Evolutionary conservation across 2,329 filamentous ascomycete species (phyloP).

Genomic region (Venturia carpophila): DNA sequence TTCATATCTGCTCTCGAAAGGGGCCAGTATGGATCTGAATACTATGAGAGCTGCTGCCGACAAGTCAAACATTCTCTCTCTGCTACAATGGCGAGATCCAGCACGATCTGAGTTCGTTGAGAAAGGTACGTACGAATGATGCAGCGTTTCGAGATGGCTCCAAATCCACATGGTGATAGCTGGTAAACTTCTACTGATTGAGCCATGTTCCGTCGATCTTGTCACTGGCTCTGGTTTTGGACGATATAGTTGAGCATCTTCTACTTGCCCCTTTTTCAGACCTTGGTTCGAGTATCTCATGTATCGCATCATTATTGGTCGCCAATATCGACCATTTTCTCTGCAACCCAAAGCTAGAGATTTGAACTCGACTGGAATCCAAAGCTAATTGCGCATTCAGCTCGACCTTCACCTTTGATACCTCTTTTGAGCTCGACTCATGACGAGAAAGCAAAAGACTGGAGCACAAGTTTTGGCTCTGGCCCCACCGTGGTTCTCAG

Average conservation of each 20-base stretch:
- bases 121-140: neutral
- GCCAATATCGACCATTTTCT: neutral
- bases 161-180: too few relatives aligned
- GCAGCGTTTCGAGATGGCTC: too few relatives aligned
- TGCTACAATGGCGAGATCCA: conserved; percentile 1
- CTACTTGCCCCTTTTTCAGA: neutral
- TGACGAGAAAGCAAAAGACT: neutral
- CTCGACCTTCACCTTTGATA: neutral
- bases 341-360: too few relatives aligned
- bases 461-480: conserved; percentile 1
- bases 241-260: neutral
- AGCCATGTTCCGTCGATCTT: too few relatives aligned
- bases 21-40: neutral
- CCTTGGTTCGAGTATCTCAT: neutral
- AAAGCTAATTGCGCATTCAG: neutral
- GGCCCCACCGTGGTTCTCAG: neutral
- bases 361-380: neutral
- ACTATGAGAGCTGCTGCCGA: neutral
- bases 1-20: neutral
- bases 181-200: too few relatives aligned
- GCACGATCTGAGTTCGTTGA: neutral
- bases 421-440: neutral
- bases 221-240: too few relatives aligned
- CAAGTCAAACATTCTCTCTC: neutral
- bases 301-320: neutral